phyloP scores from a whole-genome alignment of 1,139 yeast genomes.

The Geotrichum restrictum region DNA sequence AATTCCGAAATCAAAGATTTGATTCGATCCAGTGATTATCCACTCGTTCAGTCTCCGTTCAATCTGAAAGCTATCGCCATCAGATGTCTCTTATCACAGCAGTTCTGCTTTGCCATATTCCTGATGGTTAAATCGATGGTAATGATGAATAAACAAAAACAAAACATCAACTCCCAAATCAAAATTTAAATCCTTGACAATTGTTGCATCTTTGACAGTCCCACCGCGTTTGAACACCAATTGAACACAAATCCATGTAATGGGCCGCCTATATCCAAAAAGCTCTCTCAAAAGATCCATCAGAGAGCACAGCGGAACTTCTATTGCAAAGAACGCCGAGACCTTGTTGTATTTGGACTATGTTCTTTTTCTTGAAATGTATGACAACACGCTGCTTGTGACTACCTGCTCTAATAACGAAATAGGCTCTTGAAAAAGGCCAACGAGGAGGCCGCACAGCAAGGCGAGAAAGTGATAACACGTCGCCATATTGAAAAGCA shows the following conservation, averaged over 20 bases:
- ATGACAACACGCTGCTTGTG: not conserved
- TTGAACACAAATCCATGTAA: not conserved
- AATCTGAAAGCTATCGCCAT: too few relatives aligned
- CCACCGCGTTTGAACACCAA: too few relatives aligned
- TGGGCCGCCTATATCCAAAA: conserved; percentile 16
- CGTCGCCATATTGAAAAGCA: conserved; percentile 14
- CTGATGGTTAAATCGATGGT: too few relatives aligned
- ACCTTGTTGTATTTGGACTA: conserved; percentile 16
- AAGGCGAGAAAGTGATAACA: conserved; percentile 13
- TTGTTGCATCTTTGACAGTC: not conserved
- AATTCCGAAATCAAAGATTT: too few relatives aligned
- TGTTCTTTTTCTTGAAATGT: conserved; percentile 17
- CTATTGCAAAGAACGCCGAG: conserved; percentile 15
- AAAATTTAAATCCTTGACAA: too few relatives aligned
- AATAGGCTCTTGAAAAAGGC: conserved; percentile 13
- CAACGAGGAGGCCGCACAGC: conserved; percentile 11
- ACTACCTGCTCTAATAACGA: not conserved
- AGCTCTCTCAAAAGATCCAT: conserved; percentile 10
- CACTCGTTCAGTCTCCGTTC: too few relatives aligned
- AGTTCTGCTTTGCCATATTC: too few relatives aligned
- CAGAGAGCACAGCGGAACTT: conserved; percentile 12
- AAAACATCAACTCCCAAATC: not conserved
- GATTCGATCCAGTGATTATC: too few relatives aligned
- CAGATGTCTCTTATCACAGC: too few relatives aligned
- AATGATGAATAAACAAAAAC: too few relatives aligned